phyloP scores from a whole-genome alignment of 2,329 filamentous ascomycete genomes.

The Aureobasidium pullulans region DNA sequence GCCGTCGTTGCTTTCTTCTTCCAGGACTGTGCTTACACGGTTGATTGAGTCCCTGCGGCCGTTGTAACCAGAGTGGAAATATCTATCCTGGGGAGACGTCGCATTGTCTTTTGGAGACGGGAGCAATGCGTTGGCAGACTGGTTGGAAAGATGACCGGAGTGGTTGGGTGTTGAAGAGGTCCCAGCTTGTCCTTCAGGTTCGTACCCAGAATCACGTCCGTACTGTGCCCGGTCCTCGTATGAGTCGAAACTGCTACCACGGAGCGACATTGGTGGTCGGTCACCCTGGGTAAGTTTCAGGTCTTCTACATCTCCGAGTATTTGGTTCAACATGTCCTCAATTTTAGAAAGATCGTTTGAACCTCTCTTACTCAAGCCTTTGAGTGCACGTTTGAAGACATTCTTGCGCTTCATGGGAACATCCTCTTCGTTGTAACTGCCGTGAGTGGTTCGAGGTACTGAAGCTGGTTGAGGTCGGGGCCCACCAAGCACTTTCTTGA shows the following conservation, averaged over 20 bases:
- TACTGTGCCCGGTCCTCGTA: slow-evolving; percentile 66
- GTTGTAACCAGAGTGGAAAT: slow-evolving; percentile 44
- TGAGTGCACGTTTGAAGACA: slow-evolving; percentile 88
- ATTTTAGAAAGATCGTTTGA: slow-evolving; percentile 82
- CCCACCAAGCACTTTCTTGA: slow-evolving; percentile 74
- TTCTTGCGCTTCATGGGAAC: slow-evolving; percentile 74
- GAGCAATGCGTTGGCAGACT: slow-evolving; percentile 16
- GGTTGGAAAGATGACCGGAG: slow-evolving; percentile 56
- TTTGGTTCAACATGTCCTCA: slow-evolving; percentile 81
- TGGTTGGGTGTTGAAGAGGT: slow-evolving; percentile 68
- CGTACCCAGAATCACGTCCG: slow-evolving; percentile 67
- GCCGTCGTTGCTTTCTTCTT: slow-evolving; percentile 63
- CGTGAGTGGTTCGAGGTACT: slow-evolving; percentile 48
- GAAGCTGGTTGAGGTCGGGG: slow-evolving; percentile 60
- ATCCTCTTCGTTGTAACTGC: slow-evolving; percentile 46
- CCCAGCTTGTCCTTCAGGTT: slow-evolving; percentile 72
- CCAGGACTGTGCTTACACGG: slow-evolving; percentile 82
- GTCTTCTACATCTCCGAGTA: slow-evolving; percentile 83
- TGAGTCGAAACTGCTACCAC: slow-evolving; percentile 50
- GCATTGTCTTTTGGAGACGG: slow-evolving; percentile 5
- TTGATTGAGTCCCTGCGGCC: slow-evolving; percentile 57
- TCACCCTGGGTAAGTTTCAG: slow-evolving; percentile 35
- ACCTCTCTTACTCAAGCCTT: slow-evolving; percentile 80
- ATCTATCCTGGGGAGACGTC: slow-evolving; percentile 25
- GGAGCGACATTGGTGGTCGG: slow-evolving; percentile 20